Evolutionary conservation across 148 eudicot genomes (phyloP), one percentile per base, ranked within the genome.

Genomic region (Nepenthes gracilis): DNA sequence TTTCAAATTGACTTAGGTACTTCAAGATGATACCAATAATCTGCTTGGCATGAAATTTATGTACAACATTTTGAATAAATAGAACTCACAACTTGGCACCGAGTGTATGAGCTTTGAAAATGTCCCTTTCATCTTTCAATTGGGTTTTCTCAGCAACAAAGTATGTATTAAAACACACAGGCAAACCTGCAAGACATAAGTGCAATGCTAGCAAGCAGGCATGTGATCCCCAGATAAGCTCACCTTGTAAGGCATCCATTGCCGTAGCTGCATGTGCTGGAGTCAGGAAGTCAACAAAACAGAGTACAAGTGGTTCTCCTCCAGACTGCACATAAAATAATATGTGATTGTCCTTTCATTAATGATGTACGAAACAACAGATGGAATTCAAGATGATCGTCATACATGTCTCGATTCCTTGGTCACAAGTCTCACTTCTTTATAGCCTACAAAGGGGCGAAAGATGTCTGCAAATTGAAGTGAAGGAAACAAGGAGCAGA

Each of bases 401-500:
- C 64, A 63, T 80, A 84, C 94, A 80, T 77, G 90, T 80, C 84
- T 84, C 40, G 94, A 78, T 61, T 82, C 97, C 77, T 90, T 90
- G 49, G 80, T 80, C 60, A 90, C 94, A 61, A 90, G 83, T 68
- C 94, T 82, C 66, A 84, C 94, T 76, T 90, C 97, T 70, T 82
- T 84, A 76, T 86, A 86, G 60, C 97, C 94, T 34, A 82, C 80
- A 74, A 90, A 90, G 62, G 94, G 97, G 36, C 97, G 94, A 61
- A 90, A 86, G 62, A 90, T 82, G 74, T 90, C 97, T 90, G 68
- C 74, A 66, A 71, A 57, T 54, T 43, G 14, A 67, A 47, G 79
- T 79, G 71, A 84, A 80, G 90, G 79, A 77, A 60, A 71, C 57
- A 54, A 64, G 50, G 58, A 61, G 45, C 61, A 51, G 36, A 4